Conservation (phyloP, 2,329 filamentous ascomycete genomes). For the Ophiostoma ulmi region DNA sequence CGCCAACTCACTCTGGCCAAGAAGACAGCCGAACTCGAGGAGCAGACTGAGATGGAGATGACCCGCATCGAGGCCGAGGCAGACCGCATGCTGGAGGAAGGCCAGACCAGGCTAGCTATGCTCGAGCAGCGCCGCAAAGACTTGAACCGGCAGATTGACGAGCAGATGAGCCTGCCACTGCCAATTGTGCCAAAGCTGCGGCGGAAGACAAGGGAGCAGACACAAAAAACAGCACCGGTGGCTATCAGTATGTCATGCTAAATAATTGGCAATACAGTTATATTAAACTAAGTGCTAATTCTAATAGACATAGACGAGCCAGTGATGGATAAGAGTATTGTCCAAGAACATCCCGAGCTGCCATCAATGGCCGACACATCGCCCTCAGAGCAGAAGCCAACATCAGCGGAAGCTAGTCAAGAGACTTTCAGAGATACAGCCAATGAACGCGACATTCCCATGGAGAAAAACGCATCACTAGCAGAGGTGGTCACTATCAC, state of each 20-base stretch:
- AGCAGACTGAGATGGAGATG: conserved; percentile 31
- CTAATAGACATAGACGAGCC: background rate
- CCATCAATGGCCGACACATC: background rate
- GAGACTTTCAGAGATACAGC: background rate
- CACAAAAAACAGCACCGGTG: background rate
- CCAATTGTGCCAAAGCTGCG: conserved; percentile 31
- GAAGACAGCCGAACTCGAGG: conserved; percentile 37
- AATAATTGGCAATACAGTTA: background rate
- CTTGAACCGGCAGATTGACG: conserved; percentile 42
- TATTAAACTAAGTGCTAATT: background rate
- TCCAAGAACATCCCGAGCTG: background rate
- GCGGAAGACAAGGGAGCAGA: conserved; percentile 23
- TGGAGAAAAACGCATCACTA: background rate
- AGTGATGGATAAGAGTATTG: background rate
- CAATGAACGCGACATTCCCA: background rate
- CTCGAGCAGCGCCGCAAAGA: conserved; percentile 40
- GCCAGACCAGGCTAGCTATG: conserved; percentile 33
- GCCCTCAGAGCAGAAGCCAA: background rate
- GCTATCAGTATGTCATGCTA: conserved; percentile 8
- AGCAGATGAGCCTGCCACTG: conserved; percentile 37
- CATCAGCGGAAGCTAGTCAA: background rate
- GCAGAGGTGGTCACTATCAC: background rate
- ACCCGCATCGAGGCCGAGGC: conserved; percentile 17
- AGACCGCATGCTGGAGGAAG: conserved; percentile 28
- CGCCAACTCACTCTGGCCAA: conserved; percentile 31